phyloP scores from a whole-genome alignment of 495 filamentous ascomycete species.

The Penicillium coffeae region DNA sequence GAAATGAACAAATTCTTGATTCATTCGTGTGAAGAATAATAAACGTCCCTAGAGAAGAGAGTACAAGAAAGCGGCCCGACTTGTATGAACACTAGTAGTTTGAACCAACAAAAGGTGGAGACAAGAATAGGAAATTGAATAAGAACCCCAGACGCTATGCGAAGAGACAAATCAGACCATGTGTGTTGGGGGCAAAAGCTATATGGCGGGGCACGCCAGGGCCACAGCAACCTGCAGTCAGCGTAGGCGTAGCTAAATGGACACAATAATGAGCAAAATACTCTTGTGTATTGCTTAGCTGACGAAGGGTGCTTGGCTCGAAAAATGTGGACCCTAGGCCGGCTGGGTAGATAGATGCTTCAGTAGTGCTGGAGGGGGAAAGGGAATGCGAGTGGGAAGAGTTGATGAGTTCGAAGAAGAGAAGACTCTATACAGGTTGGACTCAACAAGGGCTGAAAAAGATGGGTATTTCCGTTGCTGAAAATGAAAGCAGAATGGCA shows the following conservation, averaged over 20 bases:
- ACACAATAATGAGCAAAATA: too few relatives aligned
- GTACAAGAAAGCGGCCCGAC: slow-evolving; percentile 10
- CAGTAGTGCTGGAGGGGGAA: background rate
- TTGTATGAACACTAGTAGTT: slow-evolving; percentile 5
- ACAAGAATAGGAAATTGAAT: slow-evolving; percentile 5
- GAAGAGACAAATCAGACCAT: slow-evolving; percentile 33
- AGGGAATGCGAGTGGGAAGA: slow-evolving; percentile 1
- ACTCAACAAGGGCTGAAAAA: slow-evolving; percentile 23
- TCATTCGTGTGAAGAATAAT: background rate
- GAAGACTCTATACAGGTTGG: slow-evolving; percentile 31
- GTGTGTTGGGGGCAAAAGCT: slow-evolving; percentile 20
- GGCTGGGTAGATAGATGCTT: background rate
- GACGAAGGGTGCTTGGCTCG: slow-evolving; percentile 9
- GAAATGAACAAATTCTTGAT: background rate
- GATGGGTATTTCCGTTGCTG: slow-evolving; percentile 36
- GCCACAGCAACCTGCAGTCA: background rate
- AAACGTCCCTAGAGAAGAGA: slow-evolving; percentile 7
- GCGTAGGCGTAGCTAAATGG: too few relatives aligned
- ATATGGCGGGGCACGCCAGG: slow-evolving; percentile 19
- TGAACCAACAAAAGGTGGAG: slow-evolving; percentile 4
- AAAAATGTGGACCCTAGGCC: slow-evolving; percentile 10
- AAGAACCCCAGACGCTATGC: slow-evolving; percentile 45
- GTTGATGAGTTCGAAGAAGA: slow-evolving; percentile 1
- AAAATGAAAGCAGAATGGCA: slow-evolving; percentile 25
- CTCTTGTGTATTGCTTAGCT: background rate